Evolutionary conservation across 2,329 filamentous ascomycete genomes (phyloP).

Genomic region (Fusarium sp.): DNA sequence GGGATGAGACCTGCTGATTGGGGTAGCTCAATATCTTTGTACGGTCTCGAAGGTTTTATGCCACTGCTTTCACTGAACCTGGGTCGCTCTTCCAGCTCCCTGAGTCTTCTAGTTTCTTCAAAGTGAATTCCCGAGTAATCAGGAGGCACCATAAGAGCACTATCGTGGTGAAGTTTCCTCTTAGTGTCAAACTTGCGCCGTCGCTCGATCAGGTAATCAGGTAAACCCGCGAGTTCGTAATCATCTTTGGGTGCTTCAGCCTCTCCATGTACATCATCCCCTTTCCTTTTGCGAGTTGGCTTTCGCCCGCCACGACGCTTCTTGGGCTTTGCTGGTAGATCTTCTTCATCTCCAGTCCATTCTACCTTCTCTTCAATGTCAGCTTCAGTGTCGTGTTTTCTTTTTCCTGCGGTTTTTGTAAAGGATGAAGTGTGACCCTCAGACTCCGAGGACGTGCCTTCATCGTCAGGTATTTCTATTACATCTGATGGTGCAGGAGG

Average conservation of each 20-base stretch:
- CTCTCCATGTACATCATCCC: constrained; percentile 42
- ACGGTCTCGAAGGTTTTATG: constrained; percentile 73
- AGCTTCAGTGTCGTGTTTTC: constrained; percentile 50
- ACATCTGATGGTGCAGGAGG: constrained; percentile 21
- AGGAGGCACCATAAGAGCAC: constrained; percentile 80
- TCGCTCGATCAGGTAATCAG: constrained; percentile 77
- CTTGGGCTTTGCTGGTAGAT: constrained; percentile 67
- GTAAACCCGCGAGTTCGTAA: constrained; percentile 56
- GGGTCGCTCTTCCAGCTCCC: constrained; percentile 72
- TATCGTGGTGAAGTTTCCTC: constrained; percentile 68
- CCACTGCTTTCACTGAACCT: constrained; percentile 65
- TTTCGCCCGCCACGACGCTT: constrained; percentile 47
- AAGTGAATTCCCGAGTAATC: constrained; percentile 80
- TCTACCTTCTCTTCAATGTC: constrained; percentile 56
- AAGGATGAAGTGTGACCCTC: constrained; percentile 15
- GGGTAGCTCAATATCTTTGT: constrained; percentile 79
- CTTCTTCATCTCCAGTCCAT: constrained; percentile 70
- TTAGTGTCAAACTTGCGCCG: constrained; percentile 74
- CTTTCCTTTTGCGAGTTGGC: constrained; percentile 44
- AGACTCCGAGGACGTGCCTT: constrained; percentile 32
- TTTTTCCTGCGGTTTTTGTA: constrained; percentile 45
- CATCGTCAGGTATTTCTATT: constrained; percentile 45
- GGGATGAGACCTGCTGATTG: constrained; percentile 86
- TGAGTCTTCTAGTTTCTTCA: constrained; percentile 53
- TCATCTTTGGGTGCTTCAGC: constrained; percentile 54